Percentiles rank a stretch among this genome's conserved stretches.
Conservation (phyloP, 257 asterid species). For the Salvia miltiorrhiza region DNA sequence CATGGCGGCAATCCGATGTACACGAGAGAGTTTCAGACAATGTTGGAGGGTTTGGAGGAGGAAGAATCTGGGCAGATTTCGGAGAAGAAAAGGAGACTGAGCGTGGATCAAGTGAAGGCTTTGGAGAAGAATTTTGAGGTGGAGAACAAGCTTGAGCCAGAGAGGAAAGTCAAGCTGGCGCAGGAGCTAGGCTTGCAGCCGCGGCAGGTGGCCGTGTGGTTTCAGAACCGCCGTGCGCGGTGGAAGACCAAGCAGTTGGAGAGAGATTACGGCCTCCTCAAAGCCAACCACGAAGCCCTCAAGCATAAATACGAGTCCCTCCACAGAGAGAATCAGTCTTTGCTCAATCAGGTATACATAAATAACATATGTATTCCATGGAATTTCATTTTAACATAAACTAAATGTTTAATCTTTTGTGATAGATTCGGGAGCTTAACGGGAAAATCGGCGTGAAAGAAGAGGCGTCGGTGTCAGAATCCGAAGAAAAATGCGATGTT, state of each 20-base stretch:
- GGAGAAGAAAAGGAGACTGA: conserved; percentile 73
- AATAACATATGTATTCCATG: too few relatives aligned
- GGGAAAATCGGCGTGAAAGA: conserved; percentile 47
- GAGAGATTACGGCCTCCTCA: conserved; percentile 71
- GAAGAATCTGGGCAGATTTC: conserved; percentile 64
- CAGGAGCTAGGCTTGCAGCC: conserved; percentile 90
- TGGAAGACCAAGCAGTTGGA: conserved; percentile 91
- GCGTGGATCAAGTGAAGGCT: conserved; percentile 78
- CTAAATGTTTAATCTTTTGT: neutral
- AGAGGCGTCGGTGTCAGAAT: conserved; percentile 47
- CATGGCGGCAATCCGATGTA: conserved; percentile 43
- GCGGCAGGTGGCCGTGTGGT: conserved; percentile 95
- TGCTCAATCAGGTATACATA: conserved; percentile 53
- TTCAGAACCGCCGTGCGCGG: conserved; percentile 88
- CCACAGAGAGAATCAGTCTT: conserved; percentile 58
- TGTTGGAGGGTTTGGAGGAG: conserved; percentile 75
- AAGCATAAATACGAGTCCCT: conserved; percentile 49
- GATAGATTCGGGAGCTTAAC: conserved; percentile 63
- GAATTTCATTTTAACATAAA: too few relatives aligned
- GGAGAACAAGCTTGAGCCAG: conserved; percentile 88
- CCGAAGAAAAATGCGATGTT: conserved; percentile 31
- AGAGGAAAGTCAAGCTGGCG: conserved; percentile 79
- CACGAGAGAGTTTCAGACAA: conserved; percentile 63
- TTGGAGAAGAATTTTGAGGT: conserved; percentile 88
- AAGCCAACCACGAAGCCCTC: conserved; percentile 64